phyloP scores from a whole-genome alignment of 257 asterid species.

The Craterostigma plantagineum region DNA sequence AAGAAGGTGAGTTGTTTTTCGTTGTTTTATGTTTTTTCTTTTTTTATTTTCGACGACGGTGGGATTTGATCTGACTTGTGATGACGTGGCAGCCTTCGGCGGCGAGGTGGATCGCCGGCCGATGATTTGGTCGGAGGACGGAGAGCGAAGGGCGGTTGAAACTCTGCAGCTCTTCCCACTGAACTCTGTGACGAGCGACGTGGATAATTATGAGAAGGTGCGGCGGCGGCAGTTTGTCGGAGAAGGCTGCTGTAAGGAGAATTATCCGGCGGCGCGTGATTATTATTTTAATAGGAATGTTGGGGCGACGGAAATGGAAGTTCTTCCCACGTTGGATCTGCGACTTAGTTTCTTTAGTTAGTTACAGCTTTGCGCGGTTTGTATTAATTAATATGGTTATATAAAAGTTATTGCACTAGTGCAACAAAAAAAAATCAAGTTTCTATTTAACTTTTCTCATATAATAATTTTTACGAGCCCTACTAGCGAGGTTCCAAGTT shows the following conservation, averaged over 20 bases:
- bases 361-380: no score
- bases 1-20: no score
- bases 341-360: background rate
- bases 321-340: background rate
- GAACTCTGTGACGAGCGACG: background rate
- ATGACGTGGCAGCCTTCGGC: background rate
- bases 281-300: background rate
- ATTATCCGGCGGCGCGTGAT: background rate
- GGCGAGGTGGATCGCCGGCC: background rate
- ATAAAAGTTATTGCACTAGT: no score
- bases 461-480: no score
- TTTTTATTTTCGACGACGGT: background rate
- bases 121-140: background rate
- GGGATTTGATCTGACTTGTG: background rate
- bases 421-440: no score
- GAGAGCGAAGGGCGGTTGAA: background rate
- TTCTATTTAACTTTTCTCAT: no score
- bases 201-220: background rate
- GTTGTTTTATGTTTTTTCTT: no score
- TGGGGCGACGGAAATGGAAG: background rate
- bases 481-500: no score
- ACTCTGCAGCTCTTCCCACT: constrained; percentile 3
- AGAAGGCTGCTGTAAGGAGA: background rate
- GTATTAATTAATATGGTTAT: no score
- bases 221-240: background rate